A percentile compares a stretch with the other conserved stretches of the same genome.
Conservation (phyloP, 306 rosid species). For the Sechiopsis laciniata region DNA sequence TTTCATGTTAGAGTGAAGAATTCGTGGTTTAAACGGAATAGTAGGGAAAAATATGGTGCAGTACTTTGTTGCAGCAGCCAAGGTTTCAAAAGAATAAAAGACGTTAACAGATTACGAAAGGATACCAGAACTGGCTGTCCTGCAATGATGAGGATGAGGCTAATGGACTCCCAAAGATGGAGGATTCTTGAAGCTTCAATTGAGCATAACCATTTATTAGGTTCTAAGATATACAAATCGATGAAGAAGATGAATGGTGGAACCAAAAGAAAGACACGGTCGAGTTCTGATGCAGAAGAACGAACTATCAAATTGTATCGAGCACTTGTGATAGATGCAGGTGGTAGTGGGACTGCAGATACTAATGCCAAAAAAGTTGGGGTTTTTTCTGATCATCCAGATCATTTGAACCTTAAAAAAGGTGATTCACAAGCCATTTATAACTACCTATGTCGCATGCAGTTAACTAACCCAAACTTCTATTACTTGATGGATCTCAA, state of each 20-base stretch:
- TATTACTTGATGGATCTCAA: constrained; percentile 87
- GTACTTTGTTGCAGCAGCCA: constrained; percentile 98
- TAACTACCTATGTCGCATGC: constrained; percentile 86
- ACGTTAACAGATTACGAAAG: constrained; percentile 72
- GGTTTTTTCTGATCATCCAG: constrained; percentile 33
- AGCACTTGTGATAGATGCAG: constrained; percentile 82
- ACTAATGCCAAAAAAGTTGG: constrained; percentile 36
- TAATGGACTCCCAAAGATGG: constrained; percentile 85
- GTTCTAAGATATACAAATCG: constrained; percentile 53
- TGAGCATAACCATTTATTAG: constrained; percentile 83
- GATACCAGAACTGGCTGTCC: constrained; percentile 98
- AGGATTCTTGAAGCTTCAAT: constrained; percentile 72
- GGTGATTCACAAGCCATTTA: constrained; percentile 89
- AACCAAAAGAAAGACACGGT: constrained; percentile 47
- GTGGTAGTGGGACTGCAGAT: constrained; percentile 43
- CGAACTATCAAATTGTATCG: constrained; percentile 70
- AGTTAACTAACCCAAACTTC: constrained; percentile 82
- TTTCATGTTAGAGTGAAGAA: constrained; percentile 91
- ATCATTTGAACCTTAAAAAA: constrained; percentile 59
- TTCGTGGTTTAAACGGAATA: constrained; percentile 92
- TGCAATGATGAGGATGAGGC: constrained; percentile 90
- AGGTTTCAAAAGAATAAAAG: constrained; percentile 89
- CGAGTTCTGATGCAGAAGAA: constrained; percentile 50
- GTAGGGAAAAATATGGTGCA: constrained; percentile 91
- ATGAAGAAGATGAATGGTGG: constrained; percentile 58